Conservation (phyloP, 306 rosid genomes). For the Prunus mira region DNA sequence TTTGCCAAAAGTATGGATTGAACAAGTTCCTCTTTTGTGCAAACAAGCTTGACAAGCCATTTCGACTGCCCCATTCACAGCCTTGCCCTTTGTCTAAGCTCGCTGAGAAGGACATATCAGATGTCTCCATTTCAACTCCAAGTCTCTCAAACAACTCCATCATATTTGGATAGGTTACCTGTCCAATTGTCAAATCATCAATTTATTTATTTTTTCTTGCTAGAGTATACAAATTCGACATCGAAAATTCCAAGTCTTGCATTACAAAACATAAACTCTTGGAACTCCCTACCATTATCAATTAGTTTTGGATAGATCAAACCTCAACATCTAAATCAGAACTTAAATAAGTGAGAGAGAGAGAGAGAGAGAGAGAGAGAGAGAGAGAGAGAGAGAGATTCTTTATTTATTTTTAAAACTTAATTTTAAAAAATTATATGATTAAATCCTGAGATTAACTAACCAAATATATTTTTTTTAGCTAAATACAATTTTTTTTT, state of each 20-base stretch:
- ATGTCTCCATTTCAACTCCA: slow-evolving; percentile 75
- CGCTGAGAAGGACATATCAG: slow-evolving; percentile 85
- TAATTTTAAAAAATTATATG: too few relatives aligned
- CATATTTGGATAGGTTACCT: slow-evolving; percentile 96
- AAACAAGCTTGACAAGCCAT: slow-evolving; percentile 67
- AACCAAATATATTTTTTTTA: too few relatives aligned
- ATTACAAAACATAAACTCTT: background rate
- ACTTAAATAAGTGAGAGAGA: too few relatives aligned
- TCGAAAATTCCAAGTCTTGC: background rate
- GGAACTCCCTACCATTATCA: too few relatives aligned
- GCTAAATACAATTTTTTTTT: too few relatives aligned
- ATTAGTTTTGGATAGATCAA: too few relatives aligned
- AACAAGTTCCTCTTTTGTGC: slow-evolving; percentile 69
- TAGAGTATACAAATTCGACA: background rate
- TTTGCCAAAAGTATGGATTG: slow-evolving; percentile 74
- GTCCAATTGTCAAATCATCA: slow-evolving; percentile 16
- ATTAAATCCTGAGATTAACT: too few relatives aligned
- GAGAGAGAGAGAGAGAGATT: too few relatives aligned
- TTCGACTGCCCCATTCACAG: slow-evolving; percentile 89
- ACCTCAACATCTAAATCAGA: too few relatives aligned
- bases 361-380: too few relatives aligned
- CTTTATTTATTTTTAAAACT: too few relatives aligned
- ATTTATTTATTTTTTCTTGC: background rate
- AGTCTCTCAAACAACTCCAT: slow-evolving; percentile 81
- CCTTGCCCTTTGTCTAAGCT: slow-evolving; percentile 73